Base-by-base conservation (phyloP, 352 stramenopile species). In the Phytophthora tentaculata region DNA sequence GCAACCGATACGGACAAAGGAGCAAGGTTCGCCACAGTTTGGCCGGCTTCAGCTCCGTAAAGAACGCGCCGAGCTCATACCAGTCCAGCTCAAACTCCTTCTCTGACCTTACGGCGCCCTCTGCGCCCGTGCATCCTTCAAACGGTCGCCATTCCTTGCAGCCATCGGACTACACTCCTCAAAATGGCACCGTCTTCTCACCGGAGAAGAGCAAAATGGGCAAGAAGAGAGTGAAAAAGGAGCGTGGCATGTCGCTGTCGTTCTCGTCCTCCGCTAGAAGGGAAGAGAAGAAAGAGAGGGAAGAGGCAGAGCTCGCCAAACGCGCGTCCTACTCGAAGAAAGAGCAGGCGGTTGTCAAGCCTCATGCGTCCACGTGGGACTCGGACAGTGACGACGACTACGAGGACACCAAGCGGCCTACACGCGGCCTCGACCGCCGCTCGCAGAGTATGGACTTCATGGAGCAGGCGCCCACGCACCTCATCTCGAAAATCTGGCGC, bases 381-480 rank as follows among this genome's bases (percentile, higher is more conserved):
- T 91, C 81, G 39, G 84, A 92, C 76, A 85, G 76, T 60, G 84
- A 92, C 51, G 81, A 90, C 43, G 81, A 89, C 51, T 92, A 83
- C 55, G 82, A 92, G 39, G 79, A 90, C 58, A 81, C 77, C n/a
- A 77, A 74, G 24, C 77, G 76, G 12, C 81, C 84, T 6, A 86
- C 76, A 37, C 82, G 79, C 20, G 81, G 82, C n/a, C 71, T 91
- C 2, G 80, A 83, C 41, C 75, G 81, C 1, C 82, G 84, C 13
- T 90, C 82, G 7, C 77, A 89, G 61, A 90, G 81, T 61, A 89
- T 92, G 81, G 84, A 92, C 71, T 90, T 90, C 54, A 86, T 92
- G 81, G 82, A 92, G 61, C 81, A 92, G 61, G 77, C 84, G 41
- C 72, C 84, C 45, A 83, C 75, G 35, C 84, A 92, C 56, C 61